Evolutionary conservation across 768 basidiomycete genomes (phyloP).

Genomic region (Tremella mesenterica): DNA sequence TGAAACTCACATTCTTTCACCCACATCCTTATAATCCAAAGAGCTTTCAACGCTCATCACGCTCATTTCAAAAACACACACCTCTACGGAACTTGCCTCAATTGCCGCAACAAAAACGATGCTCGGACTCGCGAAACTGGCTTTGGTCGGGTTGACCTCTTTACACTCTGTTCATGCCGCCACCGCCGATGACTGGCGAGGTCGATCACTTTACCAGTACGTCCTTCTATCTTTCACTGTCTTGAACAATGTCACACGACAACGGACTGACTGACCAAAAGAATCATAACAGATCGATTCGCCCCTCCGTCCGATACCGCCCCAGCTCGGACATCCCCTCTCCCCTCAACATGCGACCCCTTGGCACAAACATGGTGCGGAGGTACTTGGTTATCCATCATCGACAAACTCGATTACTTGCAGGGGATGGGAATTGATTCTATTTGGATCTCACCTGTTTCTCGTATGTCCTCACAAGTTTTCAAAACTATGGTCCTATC

Average conservation of each 20-base stretch:
- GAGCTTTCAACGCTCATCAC: background rate
- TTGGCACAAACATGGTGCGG: constrained; percentile 65
- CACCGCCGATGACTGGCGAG: constrained; percentile 48
- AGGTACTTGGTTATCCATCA: constrained; percentile 66
- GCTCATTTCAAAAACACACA: background rate
- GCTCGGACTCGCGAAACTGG: background rate
- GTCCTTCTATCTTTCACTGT: constrained; percentile 1
- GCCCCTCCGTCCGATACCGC: constrained; percentile 55
- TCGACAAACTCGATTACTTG: constrained; percentile 71
- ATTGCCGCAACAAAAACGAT: background rate
- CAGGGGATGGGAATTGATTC: constrained; percentile 65
- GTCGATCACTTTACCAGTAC: constrained; percentile 71
- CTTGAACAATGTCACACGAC: background rate
- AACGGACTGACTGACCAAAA: constrained; percentile 5
- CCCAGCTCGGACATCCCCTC: constrained; percentile 41
- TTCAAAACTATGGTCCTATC: constrained; percentile 50
- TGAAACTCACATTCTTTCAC: background rate
- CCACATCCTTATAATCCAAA: background rate
- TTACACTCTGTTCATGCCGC: constrained; percentile 9
- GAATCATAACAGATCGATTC: constrained; percentile 65
- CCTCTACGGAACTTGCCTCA: background rate
- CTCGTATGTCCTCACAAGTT: constrained; percentile 29
- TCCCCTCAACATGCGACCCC: constrained; percentile 51
- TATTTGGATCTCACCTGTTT: constrained; percentile 40
- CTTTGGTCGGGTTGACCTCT: background rate